Conservation (phyloP, 2,329 filamentous ascomycete species). For the Penicillium sp. region DNA sequence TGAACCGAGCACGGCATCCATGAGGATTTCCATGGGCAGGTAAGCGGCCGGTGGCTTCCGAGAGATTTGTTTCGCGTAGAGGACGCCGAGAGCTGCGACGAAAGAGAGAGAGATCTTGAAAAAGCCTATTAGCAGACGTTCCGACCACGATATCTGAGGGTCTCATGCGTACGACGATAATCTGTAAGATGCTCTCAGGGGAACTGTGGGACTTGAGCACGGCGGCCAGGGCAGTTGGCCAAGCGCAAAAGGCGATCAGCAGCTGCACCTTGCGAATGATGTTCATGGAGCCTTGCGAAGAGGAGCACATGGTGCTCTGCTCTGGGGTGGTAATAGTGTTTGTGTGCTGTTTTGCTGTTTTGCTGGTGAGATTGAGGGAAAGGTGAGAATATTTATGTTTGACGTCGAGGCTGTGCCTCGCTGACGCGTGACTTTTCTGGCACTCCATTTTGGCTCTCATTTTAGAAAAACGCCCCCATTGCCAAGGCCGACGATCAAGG, state of each 20-base stretch:
- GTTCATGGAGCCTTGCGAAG: neutral
- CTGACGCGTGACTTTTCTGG: neutral
- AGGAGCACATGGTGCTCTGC: slow-evolving; percentile 4
- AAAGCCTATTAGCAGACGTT: neutral
- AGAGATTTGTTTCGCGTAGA: neutral
- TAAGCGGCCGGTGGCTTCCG: neutral
- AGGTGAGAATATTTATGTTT: neutral
- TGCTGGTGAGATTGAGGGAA: no score
- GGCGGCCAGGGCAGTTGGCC: neutral
- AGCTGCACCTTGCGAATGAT: slow-evolving; percentile 1
- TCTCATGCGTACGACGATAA: neutral
- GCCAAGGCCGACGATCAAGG: neutral
- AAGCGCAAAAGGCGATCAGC: neutral
- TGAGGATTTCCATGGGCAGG: neutral
- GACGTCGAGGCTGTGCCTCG: slow-evolving; percentile 1
- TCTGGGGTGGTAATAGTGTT: no score
- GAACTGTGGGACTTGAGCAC: slow-evolving; percentile 1
- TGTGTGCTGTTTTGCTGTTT: no score
- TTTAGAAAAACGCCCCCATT: neutral
- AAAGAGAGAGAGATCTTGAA: neutral
- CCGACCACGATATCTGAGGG: no score
- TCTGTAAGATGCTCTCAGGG: slow-evolving; percentile 1
- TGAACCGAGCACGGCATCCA: neutral
- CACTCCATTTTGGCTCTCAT: neutral
- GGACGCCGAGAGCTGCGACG: neutral